Percentiles rank a stretch among this genome's conserved stretches.
Conservation (phyloP, 495 filamentous ascomycete genomes). For the Wilcoxina mikolae region DNA sequence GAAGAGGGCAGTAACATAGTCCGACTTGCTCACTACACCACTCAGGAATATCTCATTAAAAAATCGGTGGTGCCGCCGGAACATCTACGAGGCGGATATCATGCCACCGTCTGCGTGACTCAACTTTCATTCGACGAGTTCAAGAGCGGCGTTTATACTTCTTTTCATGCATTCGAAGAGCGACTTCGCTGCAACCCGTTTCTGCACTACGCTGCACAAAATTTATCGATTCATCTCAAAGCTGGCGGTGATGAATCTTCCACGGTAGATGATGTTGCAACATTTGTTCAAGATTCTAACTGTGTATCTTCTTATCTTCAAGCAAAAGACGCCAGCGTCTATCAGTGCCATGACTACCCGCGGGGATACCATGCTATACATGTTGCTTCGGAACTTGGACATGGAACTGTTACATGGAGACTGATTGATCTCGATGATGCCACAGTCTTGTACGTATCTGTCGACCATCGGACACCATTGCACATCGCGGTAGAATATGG, state of each 20-base stretch:
- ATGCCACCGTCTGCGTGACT: conserved; percentile 1
- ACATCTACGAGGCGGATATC: conserved; percentile 1
- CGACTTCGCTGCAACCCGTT: not conserved
- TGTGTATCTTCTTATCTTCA: too few relatives aligned
- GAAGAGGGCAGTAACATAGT: conserved; percentile 5
- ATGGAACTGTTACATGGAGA: not conserved
- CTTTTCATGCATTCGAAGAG: not conserved
- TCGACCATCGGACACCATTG: too few relatives aligned
- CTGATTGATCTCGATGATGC: too few relatives aligned
- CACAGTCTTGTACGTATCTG: too few relatives aligned
- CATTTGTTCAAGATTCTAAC: not conserved
- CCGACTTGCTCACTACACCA: conserved; percentile 8
- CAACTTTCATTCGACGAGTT: conserved; percentile 1
- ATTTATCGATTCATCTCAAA: not conserved
- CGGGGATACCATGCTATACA: not conserved
- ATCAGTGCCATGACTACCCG: not conserved
- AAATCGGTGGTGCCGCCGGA: not conserved
- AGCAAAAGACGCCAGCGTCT: too few relatives aligned
- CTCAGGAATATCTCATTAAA: conserved; percentile 10
- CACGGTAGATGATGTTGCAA: not conserved
- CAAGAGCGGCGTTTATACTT: not conserved
- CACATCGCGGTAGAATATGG: too few relatives aligned
- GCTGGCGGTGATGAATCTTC: not conserved
- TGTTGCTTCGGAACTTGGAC: not conserved
- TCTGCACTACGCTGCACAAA: not conserved